phyloP scores from a whole-genome alignment of 192 early-diverging fungal species.

The Backusella tuberculispora region DNA sequence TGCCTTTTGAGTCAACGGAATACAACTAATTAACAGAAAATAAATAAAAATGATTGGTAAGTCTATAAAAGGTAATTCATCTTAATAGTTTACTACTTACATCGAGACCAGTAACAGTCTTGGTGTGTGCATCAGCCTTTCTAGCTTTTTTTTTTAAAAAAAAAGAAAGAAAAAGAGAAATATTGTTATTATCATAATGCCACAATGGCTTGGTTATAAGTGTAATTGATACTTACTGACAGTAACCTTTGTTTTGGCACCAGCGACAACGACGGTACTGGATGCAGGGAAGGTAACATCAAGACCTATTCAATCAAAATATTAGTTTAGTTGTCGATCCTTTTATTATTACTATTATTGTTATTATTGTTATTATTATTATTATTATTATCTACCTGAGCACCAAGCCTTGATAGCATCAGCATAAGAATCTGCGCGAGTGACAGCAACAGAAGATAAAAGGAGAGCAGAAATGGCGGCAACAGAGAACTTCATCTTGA shows the following conservation, averaged over 20 bases:
- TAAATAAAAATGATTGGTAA: not conserved
- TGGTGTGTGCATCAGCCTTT: constrained; percentile 17
- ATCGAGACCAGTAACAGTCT: constrained; percentile 42
- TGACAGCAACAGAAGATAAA: constrained; percentile 26
- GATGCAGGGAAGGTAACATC: constrained; percentile 21
- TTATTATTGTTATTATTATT: not conserved
- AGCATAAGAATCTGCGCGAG: constrained; percentile 35
- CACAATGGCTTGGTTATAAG: not conserved
- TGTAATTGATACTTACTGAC: constrained; percentile 28
- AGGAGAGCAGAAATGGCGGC: constrained; percentile 38
- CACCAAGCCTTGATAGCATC: constrained; percentile 42
- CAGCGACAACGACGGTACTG: constrained; percentile 25
- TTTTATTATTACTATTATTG: not conserved
- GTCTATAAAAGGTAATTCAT: not conserved
- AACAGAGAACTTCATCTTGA: constrained; percentile 39
- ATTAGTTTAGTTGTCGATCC: not conserved
- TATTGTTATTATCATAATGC: not conserved
- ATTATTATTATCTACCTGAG: constrained; percentile 5
- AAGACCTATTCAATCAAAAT: constrained; percentile 17
- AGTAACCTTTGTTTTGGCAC: constrained; percentile 28
- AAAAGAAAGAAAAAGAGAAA: not conserved
- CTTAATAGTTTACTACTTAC: constrained; percentile 3
- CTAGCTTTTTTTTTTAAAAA: constrained; percentile 19
- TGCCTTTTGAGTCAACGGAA: constrained; percentile 25
- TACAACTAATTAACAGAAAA: constrained; percentile 16